Base-by-base conservation (phyloP, 2,329 filamentous ascomycete species). In the Diaporthe ampelina region DNA sequence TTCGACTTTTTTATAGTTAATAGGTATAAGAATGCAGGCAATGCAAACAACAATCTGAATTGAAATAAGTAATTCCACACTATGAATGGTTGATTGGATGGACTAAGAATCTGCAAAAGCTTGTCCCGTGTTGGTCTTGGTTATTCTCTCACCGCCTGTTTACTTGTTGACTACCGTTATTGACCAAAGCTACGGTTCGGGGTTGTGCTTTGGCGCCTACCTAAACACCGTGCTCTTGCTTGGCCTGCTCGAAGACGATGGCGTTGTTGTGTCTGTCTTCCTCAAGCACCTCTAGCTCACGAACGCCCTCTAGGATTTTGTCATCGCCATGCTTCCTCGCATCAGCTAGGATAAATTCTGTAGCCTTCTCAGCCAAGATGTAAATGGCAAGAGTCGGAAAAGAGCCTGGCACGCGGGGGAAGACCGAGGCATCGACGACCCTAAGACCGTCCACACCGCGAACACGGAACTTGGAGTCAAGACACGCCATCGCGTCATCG, bases 251-350 rank as follows among this genome's bases (percentile, higher is more conserved):
- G 26, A 37, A 37, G 45, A 69, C 45, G 19, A 69, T 69, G n/a
- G 48, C 26, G 65, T 69, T 69, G 37, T 54, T 40, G 19, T 54
- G 52, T 26, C 8, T 17, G 37, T 69, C 65, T 37, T 69, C 65
- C 48, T 54, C 65, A 29, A 69, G 65, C 32, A 56, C 65, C 10
- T 69, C 65, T 21, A 69, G 37, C 65, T 69, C 43, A 24, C 19
- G 48, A 19, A 69, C 15, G 9, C 65, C 65, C 50, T 67, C 43
- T 9, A 73, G 40, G 2, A 77, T 72, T 13, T 73, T 76, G 21
- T 79, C 77, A 69, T 76, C 76, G 24, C 17, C 40, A 24, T 63
- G 19, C 17, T 48, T 48, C 4, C 40, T 63, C 17, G 59, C 59
- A 19, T 63, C 59, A 21, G 59, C 59, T 17, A 71, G 26, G 9